A percentile compares a stretch with the other conserved stretches of the same genome.
Evolutionary conservation across 495 filamentous ascomycete species (phyloP).

Genomic region (Hypoxylon intermedium): DNA sequence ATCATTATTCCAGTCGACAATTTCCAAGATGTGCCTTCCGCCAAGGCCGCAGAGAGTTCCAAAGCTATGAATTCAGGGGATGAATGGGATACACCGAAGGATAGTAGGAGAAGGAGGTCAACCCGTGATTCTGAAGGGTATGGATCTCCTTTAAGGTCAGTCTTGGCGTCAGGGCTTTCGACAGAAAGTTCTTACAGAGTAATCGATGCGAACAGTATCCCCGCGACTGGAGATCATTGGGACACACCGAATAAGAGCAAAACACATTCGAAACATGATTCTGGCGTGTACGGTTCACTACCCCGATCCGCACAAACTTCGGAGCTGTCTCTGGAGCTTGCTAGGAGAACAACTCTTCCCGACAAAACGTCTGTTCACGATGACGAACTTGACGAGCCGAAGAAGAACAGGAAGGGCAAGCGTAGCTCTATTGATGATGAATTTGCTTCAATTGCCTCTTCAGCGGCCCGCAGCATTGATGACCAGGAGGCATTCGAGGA

Average conservation of each 20-base stretch:
- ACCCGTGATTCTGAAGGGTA: conserved; percentile 37
- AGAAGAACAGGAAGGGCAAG: conserved; percentile 16
- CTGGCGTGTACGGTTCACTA: conserved; percentile 32
- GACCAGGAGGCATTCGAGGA: conserved; percentile 11
- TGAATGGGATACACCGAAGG: conserved; percentile 11
- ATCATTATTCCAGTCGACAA: conserved; percentile 41
- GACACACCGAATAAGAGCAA: conserved; percentile 42
- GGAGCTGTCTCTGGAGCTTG: conserved; percentile 17
- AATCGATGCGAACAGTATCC: conserved; percentile 31
- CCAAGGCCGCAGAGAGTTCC: conserved; percentile 9
- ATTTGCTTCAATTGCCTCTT: conserved; percentile 16
- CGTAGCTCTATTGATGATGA: conserved; percentile 15
- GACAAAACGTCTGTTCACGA: conserved; percentile 10
- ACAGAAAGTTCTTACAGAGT: conserved; percentile 43
- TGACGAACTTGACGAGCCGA: conserved; percentile 4
- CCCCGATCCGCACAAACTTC: conserved; percentile 20
- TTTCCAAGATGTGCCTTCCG: conserved; percentile 39
- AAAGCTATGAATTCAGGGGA: conserved; percentile 1
- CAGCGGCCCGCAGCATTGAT: conserved; percentile 1
- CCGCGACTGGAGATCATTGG: conserved; percentile 40
- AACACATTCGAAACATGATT: conserved; percentile 42
- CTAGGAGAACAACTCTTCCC: conserved; percentile 1
- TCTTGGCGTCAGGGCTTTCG: conserved; percentile 32
- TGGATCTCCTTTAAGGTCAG: conserved; percentile 36
- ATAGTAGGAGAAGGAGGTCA: conserved; percentile 12